Conservation (phyloP, 139 green algal genomes). For the Raphidocelis subcapitata region DNA sequence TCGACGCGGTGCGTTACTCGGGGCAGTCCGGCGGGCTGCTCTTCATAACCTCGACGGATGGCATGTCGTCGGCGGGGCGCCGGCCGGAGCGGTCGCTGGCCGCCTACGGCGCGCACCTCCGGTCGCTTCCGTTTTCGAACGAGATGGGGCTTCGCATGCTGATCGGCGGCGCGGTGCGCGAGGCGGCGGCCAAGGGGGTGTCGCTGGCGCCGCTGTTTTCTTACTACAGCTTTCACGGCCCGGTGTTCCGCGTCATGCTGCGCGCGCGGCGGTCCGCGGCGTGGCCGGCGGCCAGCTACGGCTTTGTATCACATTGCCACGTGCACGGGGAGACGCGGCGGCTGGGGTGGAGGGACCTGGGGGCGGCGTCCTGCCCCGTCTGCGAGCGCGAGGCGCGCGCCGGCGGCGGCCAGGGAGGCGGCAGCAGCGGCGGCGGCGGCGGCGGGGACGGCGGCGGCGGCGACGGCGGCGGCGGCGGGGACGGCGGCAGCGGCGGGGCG, state of each 20-base stretch:
- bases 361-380: constrained; percentile 20
- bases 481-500: background rate
- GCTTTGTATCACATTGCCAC: constrained; percentile 33
- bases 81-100: constrained; percentile 38
- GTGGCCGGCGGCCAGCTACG: constrained; percentile 31
- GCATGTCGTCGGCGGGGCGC: constrained; percentile 47
- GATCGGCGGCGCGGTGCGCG: constrained; percentile 43
- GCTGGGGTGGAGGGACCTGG: constrained; percentile 28
- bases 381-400: background rate
- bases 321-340: constrained; percentile 32
- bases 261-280: constrained; percentile 7
- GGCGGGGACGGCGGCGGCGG: background rate
- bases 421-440: background rate
- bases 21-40: constrained; percentile 57
- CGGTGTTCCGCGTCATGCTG: constrained; percentile 44
- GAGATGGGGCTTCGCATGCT: constrained; percentile 63
- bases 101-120: constrained; percentile 49
- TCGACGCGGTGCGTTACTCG: constrained; percentile 46
- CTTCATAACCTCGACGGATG: constrained; percentile 73
- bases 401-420: background rate
- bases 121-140: constrained; percentile 41
- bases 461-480: background rate
- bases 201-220: constrained; percentile 49
- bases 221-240: constrained; percentile 52
- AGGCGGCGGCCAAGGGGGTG: constrained; percentile 42